Evolutionary conservation across 2,329 filamentous ascomycete species (phyloP).

Genomic region (Diplodia mutila): DNA sequence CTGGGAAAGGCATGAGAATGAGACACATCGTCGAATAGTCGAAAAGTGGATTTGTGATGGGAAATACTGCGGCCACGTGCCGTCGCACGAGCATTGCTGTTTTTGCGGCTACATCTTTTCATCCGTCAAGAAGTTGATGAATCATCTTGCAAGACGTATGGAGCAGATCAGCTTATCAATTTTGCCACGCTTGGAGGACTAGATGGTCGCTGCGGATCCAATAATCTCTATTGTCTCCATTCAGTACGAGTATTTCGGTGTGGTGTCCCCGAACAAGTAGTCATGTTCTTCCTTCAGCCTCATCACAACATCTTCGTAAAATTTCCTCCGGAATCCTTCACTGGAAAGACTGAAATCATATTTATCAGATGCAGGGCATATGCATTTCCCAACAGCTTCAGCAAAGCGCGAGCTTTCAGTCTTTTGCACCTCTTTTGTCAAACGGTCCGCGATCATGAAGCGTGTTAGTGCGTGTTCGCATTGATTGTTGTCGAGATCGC

Average conservation of each 20-base stretch:
- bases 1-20: too few species aligned
- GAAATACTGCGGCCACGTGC: too few species aligned
- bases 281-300: constrained; percentile 27
- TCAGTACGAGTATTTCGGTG: too few species aligned
- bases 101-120: too few species aligned
- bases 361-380: constrained; percentile 15
- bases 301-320: constrained; percentile 23
- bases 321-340: constrained; percentile 26
- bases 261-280: constrained; percentile 30
- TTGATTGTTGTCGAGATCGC: constrained; percentile 13
- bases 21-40: too few species aligned
- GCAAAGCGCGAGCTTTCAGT: constrained; percentile 23
- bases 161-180: too few species aligned
- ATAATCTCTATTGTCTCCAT: background rate
- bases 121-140: too few species aligned
- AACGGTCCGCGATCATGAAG: constrained; percentile 9
- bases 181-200: too few species aligned
- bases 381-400: constrained; percentile 26
- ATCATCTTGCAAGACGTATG: too few species aligned
- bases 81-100: too few species aligned
- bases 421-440: constrained; percentile 16
- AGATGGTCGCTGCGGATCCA: too few species aligned
- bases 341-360: background rate
- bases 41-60: too few species aligned
- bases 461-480: constrained; percentile 9